These are phyloP conservation scores for Phytophthora melonis DNA, from an alignment of 352 stramenopile genomes.

Conservation along the genomic window DNA sequence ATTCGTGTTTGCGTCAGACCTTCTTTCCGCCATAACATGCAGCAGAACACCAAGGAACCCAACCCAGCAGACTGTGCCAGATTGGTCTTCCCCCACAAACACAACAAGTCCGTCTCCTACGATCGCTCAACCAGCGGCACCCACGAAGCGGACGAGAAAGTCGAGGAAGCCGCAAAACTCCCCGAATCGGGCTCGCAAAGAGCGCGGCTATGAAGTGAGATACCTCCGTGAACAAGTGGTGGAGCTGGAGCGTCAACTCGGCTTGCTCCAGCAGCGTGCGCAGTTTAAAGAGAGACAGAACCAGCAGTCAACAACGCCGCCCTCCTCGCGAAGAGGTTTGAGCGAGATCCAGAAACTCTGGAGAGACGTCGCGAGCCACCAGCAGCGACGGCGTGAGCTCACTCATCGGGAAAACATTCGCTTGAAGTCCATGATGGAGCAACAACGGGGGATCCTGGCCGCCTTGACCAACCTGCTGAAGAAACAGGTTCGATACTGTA, in stretches of 20 bases:
- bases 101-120: not conserved
- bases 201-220: slow-evolving; percentile 60
- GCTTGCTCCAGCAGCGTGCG: slow-evolving; percentile 24
- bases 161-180: slow-evolving; percentile 19
- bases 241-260: slow-evolving; percentile 56
- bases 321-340: not conserved
- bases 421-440: not conserved
- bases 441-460: not conserved
- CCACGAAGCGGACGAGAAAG: not conserved
- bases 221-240: slow-evolving; percentile 71
- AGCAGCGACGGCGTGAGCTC: not conserved
- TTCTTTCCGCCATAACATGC: not conserved
- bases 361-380: not conserved
- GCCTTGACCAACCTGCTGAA: not conserved
- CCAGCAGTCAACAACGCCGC: not conserved
- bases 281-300: not conserved
- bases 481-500: not conserved
- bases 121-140: not conserved
- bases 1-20: too few species aligned
- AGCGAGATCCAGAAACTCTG: not conserved
- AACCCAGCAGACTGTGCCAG: too few species aligned
- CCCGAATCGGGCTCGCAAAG: slow-evolving; percentile 33
- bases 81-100: too few species aligned
- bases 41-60: not conserved
- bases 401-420: not conserved